Evolutionary conservation across 2,329 filamentous ascomycete species (phyloP).

Genomic region (Stachybotrys echinatus): DNA sequence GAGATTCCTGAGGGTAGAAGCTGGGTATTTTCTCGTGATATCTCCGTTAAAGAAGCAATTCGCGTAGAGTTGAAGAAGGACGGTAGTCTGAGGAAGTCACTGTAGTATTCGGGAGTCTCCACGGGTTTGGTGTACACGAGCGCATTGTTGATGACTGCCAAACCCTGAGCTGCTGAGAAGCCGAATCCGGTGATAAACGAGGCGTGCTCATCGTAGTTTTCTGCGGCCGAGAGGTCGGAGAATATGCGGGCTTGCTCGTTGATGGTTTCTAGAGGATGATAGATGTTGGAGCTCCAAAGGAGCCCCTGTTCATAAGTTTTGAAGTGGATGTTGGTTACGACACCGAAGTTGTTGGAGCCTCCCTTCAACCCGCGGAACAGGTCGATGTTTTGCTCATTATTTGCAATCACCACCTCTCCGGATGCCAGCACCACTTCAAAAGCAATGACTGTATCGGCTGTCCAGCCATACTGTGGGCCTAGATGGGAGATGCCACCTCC

Average conservation of each 20-base stretch:
- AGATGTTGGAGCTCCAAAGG: background rate
- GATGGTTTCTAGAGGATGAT: background rate
- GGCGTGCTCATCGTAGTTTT: background rate
- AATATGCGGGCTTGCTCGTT: background rate
- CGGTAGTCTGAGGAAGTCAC: background rate
- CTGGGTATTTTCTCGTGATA: background rate
- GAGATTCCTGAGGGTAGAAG: background rate
- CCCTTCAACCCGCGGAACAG: slow-evolving; percentile 54
- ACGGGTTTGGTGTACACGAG: background rate
- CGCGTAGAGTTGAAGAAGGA: background rate
- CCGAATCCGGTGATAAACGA: background rate
- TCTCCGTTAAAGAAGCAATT: background rate
- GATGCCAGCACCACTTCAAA: slow-evolving; percentile 7
- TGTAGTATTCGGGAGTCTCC: background rate
- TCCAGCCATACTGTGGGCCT: slow-evolving; percentile 7
- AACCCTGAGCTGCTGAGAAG: background rate
- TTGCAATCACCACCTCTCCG: slow-evolving; percentile 34
- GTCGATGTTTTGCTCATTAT: slow-evolving; percentile 29
- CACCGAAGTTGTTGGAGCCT: slow-evolving; percentile 52
- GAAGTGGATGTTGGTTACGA: slow-evolving; percentile 41
- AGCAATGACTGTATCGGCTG: slow-evolving; percentile 5
- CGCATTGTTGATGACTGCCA: background rate
- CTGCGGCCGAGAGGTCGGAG: background rate
- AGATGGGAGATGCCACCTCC: slow-evolving; percentile 12
- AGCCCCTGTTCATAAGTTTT: background rate